These are phyloP conservation scores for Silene coronaria DNA, from an alignment of 179 eudicot genomes.

Conservation along the genomic window DNA sequence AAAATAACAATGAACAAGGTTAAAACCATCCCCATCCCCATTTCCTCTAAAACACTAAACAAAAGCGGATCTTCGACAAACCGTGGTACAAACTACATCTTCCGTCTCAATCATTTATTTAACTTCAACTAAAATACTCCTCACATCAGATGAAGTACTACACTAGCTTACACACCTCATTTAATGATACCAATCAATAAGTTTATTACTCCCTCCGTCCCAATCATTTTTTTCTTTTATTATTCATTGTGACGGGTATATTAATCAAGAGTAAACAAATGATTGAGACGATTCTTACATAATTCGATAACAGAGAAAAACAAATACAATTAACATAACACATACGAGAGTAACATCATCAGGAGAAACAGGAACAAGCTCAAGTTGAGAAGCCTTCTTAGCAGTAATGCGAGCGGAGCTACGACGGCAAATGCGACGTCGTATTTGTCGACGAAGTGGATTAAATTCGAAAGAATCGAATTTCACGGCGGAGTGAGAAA, in stretches of 20 bases:
- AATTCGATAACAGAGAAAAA: neutral
- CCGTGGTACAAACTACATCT: neutral
- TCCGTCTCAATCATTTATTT: too few species aligned
- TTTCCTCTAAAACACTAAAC: neutral
- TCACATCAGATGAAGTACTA: neutral
- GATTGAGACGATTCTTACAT: too few species aligned
- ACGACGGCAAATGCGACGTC: conserved; percentile 12
- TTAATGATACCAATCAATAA: too few species aligned
- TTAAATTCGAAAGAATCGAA: neutral
- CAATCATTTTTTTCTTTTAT: too few species aligned
- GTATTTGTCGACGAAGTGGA: conserved; percentile 18
- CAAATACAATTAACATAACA: neutral
- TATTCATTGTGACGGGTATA: too few species aligned
- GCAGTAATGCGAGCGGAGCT: conserved; percentile 15
- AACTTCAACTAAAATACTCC: too few species aligned
- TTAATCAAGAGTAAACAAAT: too few species aligned
- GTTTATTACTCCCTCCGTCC: neutral
- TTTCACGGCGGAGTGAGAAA: conserved; percentile 12
- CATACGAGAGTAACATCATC: conserved; percentile 28
- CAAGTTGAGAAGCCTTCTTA: conserved; percentile 22
- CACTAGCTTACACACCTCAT: too few species aligned
- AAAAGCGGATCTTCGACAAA: neutral
- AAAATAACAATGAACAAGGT: neutral
- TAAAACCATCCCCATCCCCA: neutral
- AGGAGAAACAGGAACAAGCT: conserved; percentile 37